Evolutionary conservation across 1,284 basidiomycete species (phyloP), one percentile per base, ranked within the genome.

Genomic region (Serendipita sp.): DNA sequence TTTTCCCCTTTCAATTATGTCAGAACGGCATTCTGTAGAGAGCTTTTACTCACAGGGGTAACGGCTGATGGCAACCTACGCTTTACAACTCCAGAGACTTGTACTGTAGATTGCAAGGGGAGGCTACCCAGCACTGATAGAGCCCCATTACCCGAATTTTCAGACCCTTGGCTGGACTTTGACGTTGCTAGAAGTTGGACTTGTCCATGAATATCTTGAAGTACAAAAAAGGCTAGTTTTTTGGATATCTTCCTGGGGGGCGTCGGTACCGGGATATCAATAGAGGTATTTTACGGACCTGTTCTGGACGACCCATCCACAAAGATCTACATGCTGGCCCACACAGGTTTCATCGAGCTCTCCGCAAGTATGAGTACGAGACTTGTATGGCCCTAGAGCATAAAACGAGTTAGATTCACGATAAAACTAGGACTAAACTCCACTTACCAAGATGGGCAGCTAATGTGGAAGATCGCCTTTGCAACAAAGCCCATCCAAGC

Each of bases 31-130:
- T 8, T 61, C 8, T 47, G 61, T 17, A 60, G 62, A 13, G 41
- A 45, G 45, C 60, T 43, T n/a, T 22, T 13, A 68, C 69, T 64
- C 67, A 75, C 74, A 34, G 68, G 65, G 61, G 82, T 82, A 67
- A 79, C 78, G 67, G 84, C 83, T 49, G 79, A 79, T 61, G 74
- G 72, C 32, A 89, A 88, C 61, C 91, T 77, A 62, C 77, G 69
- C 61, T 78, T 73, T 10, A 93, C 89, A 42, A 74, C 75, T 17
- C 92, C 92, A 69, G 85, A 74, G 47, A 94, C 76, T 63, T 87
- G 76, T 29, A 95, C 79, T 15, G 86, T 81, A 4, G 84, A 91
- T 72, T 92, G 90, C 64, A 85, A 74, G 61, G 91, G 86, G 47
- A 88, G 76, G 50, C 75, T 71, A 63, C 83, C 78, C 68, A 93